These are phyloP conservation scores for Thraustochytrium sp. DNA, from an alignment of 352 stramenopile species.

Conservation along the genomic window DNA sequence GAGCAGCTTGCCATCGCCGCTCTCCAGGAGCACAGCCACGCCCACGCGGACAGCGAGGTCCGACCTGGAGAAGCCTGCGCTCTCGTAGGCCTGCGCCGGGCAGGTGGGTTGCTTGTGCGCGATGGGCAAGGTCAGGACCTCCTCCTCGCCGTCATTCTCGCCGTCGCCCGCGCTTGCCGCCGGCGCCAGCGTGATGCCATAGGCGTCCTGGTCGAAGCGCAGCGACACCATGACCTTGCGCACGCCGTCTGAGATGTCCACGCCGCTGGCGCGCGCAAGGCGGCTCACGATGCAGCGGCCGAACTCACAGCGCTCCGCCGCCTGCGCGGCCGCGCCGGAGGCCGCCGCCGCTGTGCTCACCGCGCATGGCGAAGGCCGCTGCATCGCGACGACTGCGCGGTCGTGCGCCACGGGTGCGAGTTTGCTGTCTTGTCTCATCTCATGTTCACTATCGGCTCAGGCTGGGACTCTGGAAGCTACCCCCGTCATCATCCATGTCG, in stretches of 20 bases:
- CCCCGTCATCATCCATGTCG: no score
- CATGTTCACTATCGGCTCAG: no score
- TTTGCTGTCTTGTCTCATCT: no score
- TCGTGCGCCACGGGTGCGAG: no score
- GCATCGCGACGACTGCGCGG: no score
- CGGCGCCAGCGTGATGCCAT: neutral
- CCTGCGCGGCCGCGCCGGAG: no score
- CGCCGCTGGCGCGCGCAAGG: neutral
- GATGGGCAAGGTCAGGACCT: neutral
- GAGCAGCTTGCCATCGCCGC: conserved; percentile 13
- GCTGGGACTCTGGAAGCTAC: no score
- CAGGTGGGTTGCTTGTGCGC: conserved; percentile 16
- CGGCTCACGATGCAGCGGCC: neutral
- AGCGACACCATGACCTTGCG: neutral
- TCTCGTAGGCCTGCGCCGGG: neutral
- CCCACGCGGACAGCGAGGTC: conserved; percentile 17
- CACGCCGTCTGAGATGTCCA: neutral
- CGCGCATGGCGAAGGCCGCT: no score
- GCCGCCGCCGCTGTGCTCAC: no score
- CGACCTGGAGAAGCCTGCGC: neutral
- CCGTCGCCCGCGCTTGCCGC: neutral
- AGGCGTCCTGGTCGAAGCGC: neutral
- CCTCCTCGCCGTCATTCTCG: neutral
- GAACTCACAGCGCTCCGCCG: neutral
- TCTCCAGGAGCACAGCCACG: conserved; percentile 25